A percentile compares a stretch with the other conserved stretches of the same genome.
phyloP scores from a whole-genome alignment of 495 filamentous ascomycete genomes.

The Delitschia confertaspora region DNA sequence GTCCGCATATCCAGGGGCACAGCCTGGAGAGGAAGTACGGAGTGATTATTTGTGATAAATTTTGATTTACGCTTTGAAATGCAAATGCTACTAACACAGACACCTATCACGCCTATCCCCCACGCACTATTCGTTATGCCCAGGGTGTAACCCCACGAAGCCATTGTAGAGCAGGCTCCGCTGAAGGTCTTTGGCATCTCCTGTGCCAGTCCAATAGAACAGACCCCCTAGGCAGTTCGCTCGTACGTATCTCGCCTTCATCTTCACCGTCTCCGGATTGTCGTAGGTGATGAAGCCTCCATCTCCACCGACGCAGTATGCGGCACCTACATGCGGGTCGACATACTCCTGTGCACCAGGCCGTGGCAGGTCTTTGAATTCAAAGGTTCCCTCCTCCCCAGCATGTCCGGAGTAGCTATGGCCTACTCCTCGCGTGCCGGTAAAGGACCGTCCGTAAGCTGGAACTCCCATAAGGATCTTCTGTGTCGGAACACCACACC shows the following conservation, averaged over 20 bases:
- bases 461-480: conserved; percentile 79
- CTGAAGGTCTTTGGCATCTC: conserved; percentile 46
- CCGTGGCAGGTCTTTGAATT: conserved; percentile 69
- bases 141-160: conserved; percentile 26
- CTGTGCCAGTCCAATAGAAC: conserved; percentile 89
- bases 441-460: conserved; percentile 72
- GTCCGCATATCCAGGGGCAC: too few species aligned
- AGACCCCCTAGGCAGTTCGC: conserved; percentile 68
- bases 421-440: conserved; percentile 54
- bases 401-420: conserved; percentile 55
- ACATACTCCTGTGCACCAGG: conserved; percentile 60
- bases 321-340: conserved; percentile 59
- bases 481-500: conserved; percentile 55
- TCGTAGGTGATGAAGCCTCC: conserved; percentile 86
- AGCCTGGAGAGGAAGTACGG: too few species aligned
- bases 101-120: neutral
- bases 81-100: conserved; percentile 1
- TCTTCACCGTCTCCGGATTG: conserved; percentile 70
- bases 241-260: conserved; percentile 75
- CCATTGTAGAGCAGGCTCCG: conserved; percentile 55
- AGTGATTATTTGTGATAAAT: neutral
- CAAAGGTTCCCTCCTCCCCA: conserved; percentile 74
- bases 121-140: neutral
- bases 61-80: conserved; percentile 2
- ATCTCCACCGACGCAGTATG: conserved; percentile 70